Evolutionary conservation across 352 stramenopile genomes (phyloP), one percentile per base, ranked within the genome.

Genomic region (Phytophthora pinifolia): DNA sequence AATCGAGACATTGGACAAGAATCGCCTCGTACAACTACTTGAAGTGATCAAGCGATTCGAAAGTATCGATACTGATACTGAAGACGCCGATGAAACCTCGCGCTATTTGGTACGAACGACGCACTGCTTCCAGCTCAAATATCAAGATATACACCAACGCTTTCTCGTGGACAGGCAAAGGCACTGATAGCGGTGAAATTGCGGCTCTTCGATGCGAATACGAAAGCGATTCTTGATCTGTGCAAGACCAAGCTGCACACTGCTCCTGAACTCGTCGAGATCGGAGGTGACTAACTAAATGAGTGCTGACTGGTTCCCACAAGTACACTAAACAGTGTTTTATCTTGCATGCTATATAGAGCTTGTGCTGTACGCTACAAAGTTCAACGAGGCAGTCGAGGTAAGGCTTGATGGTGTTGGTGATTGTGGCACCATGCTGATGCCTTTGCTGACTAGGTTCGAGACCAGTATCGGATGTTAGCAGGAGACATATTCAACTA

Each of bases 401-500:
- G 81, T 86, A 25, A 30, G 46, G 18, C 18, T 44, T 25, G 10
- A 15, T 33, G 12, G 14, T 5, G 25, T n/a, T 44, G 18, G 18
- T 14, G 46, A 34, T 29, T 29, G 7, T 44, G 27, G 25, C 20
- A 38, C 32, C 34, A 59, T 5, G 18, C 10, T 62, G 38, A 53
- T 9, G 9, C n/a, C 41, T 29, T 31, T 46, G 25, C 13, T 47
- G 39, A 56, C 3, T 49, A 89, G 83, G 59, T 88, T 39, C 64
- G 74, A 42, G 52, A 55, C 6, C 76, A 63, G 33, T 91, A 92
- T 63, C 64, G 62, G 12, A 30, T 32, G 1, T 69, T 92, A n/a
- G 78, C 79, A n/a, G 53, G 63, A 17, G 54, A 80, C 17, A 46
- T 90, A 20, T 90, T 89, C 43, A 88, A 69, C 46, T 77, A 76